These are phyloP conservation scores for Sclerotinia borealis DNA, from an alignment of 2,329 filamentous ascomycete species.

Conservation along the genomic window DNA sequence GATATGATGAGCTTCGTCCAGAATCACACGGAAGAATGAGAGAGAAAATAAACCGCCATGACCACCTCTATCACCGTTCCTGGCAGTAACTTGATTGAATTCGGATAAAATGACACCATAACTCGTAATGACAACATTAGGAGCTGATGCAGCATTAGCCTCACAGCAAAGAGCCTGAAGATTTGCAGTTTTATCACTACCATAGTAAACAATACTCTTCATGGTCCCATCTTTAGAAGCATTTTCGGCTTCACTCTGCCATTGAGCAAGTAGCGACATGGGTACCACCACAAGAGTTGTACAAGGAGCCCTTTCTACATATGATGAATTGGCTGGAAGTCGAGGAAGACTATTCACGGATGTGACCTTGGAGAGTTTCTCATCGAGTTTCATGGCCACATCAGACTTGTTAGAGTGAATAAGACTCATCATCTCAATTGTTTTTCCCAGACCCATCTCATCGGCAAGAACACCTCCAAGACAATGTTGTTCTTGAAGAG, in stretches of 20 bases:
- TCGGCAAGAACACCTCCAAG: slow-evolving; percentile 90
- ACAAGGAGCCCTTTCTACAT: slow-evolving; percentile 65
- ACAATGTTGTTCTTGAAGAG: slow-evolving; percentile 89
- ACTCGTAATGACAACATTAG: slow-evolving; percentile 89
- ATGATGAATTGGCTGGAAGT: slow-evolving; percentile 49
- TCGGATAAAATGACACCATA: slow-evolving; percentile 91
- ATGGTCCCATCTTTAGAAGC: slow-evolving; percentile 79
- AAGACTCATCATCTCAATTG: slow-evolving; percentile 95
- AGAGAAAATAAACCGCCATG: slow-evolving; percentile 80
- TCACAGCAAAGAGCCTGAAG: slow-evolving; percentile 72
- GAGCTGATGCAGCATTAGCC: slow-evolving; percentile 67
- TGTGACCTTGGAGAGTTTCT: slow-evolving; percentile 15
- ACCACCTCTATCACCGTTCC: slow-evolving; percentile 56
- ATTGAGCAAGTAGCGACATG: slow-evolving; percentile 93
- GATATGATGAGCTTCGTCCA: slow-evolving; percentile 93
- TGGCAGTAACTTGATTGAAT: slow-evolving; percentile 67
- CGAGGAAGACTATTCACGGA: slow-evolving; percentile 58
- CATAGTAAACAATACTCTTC: slow-evolving; percentile 87
- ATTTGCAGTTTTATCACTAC: slow-evolving; percentile 73
- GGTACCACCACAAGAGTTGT: slow-evolving; percentile 95
- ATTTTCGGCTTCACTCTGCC: slow-evolving; percentile 91
- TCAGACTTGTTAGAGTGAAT: slow-evolving; percentile 76
- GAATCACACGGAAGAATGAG: slow-evolving; percentile 89
- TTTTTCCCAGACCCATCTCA: slow-evolving; percentile 97
- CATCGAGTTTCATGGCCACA: slow-evolving; percentile 37